Conservation (phyloP, 352 stramenopile genomes). For the Phytophthora macrochlamydospora region DNA sequence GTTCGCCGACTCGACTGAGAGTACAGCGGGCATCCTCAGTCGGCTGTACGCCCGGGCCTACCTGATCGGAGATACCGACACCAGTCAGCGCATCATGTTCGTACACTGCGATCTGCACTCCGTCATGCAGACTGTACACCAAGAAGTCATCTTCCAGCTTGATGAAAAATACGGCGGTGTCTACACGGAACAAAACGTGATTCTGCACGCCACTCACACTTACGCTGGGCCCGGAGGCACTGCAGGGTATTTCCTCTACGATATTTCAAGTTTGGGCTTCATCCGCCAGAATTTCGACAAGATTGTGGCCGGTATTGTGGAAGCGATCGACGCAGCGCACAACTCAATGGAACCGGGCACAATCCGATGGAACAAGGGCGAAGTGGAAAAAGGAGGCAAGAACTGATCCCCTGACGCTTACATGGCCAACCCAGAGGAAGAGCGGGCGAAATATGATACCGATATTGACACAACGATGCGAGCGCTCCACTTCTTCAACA, state of each 20-base stretch:
- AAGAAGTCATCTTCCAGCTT: slow-evolving; percentile 46
- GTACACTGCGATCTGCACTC: slow-evolving; percentile 53
- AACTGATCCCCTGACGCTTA: slow-evolving; percentile 75
- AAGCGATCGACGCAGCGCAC: slow-evolving; percentile 62
- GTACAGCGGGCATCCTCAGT: slow-evolving; percentile 54
- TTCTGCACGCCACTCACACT: slow-evolving; percentile 3
- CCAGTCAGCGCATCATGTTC: slow-evolving; percentile 38
- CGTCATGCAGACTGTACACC: slow-evolving; percentile 50
- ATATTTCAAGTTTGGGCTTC: background rate
- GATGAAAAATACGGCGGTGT: slow-evolving; percentile 32
- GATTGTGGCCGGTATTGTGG: slow-evolving; percentile 64
- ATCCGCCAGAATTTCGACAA: slow-evolving; percentile 4
- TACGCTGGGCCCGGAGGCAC: background rate
- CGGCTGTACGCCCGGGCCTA: slow-evolving; percentile 65
- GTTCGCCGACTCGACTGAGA: slow-evolving; percentile 22
- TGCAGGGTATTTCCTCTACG: background rate
- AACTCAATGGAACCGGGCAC: slow-evolving; percentile 11
- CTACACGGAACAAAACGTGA: slow-evolving; percentile 62
- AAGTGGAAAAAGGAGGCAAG: slow-evolving; percentile 41
- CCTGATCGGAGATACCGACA: slow-evolving; percentile 44
- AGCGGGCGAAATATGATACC: slow-evolving; percentile 50
- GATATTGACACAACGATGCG: slow-evolving; percentile 76
- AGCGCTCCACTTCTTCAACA: slow-evolving; percentile 48
- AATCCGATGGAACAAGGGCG: slow-evolving; percentile 39
- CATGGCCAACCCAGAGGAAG: slow-evolving; percentile 57